Evolutionary conservation across 331 rosid species (phyloP).

Genomic region (Malus hybrid): DNA sequence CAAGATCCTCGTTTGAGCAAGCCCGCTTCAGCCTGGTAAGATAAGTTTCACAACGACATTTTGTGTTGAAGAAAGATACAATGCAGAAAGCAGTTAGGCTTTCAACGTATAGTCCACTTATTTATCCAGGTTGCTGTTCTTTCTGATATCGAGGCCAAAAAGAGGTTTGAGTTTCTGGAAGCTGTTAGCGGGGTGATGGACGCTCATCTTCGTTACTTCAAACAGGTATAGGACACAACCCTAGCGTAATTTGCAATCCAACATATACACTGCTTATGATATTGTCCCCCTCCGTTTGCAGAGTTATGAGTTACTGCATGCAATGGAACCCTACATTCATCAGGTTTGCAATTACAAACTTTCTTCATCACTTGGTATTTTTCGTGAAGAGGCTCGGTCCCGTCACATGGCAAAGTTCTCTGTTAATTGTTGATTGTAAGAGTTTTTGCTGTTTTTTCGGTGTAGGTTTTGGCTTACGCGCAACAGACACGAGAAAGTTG

Average conservation of each 20-base stretch:
- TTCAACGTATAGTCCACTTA: constrained; percentile 13
- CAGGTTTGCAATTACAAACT: constrained; percentile 31
- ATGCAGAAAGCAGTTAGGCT: constrained; percentile 14
- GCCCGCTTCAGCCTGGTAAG: constrained; percentile 80
- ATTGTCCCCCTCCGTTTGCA: constrained; percentile 13
- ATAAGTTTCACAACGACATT: constrained; percentile 14
- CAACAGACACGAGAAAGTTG: constrained; percentile 50
- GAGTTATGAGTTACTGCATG: constrained; percentile 55
- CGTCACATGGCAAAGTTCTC: no score
- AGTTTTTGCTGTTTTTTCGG: constrained; percentile 17
- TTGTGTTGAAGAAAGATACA: constrained; percentile 2
- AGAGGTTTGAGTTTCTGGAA: constrained; percentile 59
- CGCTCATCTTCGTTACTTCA: constrained; percentile 71
- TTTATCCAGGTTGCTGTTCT: constrained; percentile 46
- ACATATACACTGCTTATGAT: constrained; percentile 5
- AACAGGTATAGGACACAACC: constrained; percentile 42
- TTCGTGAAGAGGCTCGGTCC: no score
- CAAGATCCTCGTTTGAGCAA: constrained; percentile 63
- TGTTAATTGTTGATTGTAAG: neutral
- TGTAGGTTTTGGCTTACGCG: constrained; percentile 48
- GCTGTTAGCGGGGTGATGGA: constrained; percentile 64
- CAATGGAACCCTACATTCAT: constrained; percentile 55
- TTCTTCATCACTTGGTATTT: no score
- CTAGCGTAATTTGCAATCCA: neutral
- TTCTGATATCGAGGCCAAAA: constrained; percentile 51